Evolutionary conservation across 176 grass and related monocot species (phyloP).

Genomic region (Chrysopogon serrulatus): DNA sequence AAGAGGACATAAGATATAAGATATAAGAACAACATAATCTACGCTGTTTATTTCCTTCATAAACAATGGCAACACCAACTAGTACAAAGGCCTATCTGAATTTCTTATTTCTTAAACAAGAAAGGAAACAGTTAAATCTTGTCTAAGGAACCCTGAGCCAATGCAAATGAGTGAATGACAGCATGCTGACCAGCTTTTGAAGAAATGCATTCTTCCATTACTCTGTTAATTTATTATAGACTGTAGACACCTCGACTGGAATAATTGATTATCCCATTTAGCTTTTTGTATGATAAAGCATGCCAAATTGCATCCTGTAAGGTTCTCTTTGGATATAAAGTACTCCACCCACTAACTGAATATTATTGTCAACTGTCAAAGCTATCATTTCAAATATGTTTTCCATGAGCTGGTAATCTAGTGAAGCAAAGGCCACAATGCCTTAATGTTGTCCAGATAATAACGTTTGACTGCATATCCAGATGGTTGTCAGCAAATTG

Average conservation of each 20-base stretch:
- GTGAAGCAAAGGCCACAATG: background rate
- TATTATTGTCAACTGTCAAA: background rate
- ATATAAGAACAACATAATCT: background rate
- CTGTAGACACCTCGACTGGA: background rate
- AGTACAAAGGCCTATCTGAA: background rate
- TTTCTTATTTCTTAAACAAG: background rate
- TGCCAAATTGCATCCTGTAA: background rate
- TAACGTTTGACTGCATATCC: background rate
- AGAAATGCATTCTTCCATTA: background rate
- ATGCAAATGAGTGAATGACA: background rate
- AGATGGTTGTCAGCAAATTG: background rate
- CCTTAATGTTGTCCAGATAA: background rate
- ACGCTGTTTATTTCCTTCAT: background rate
- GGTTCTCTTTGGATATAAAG: background rate
- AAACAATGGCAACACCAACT: background rate
- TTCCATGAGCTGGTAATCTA: background rate
- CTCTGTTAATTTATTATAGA: background rate
- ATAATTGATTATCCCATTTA: background rate
- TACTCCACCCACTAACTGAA: background rate
- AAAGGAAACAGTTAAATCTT: background rate
- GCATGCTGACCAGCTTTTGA: background rate
- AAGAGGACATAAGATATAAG: background rate
- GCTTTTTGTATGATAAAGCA: background rate
- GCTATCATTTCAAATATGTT: constrained; percentile 13
- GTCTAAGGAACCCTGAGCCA: background rate